phyloP scores from a whole-genome alignment of 2,329 filamentous ascomycete species.

The Sarocladiaceae sp. region DNA sequence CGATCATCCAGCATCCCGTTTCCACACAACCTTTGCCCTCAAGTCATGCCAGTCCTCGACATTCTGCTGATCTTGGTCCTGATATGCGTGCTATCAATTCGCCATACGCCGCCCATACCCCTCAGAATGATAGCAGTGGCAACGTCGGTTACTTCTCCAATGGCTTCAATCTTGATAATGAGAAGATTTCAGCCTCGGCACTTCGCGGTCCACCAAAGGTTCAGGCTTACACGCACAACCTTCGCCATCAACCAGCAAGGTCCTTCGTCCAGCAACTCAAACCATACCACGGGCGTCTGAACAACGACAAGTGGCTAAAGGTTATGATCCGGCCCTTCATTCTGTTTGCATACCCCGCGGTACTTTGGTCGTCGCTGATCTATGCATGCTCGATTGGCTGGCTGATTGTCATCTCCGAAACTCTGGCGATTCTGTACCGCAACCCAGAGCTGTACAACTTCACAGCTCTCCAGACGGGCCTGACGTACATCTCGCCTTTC shows the following conservation, averaged over 20 bases:
- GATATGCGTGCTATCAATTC: conserved; percentile 4
- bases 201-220: conserved; percentile 27
- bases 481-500: conserved; percentile 88
- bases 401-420: conserved; percentile 92
- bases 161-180: conserved; percentile 30
- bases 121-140: conserved; percentile 15
- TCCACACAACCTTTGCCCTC: background rate
- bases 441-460: conserved; percentile 69
- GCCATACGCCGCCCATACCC: conserved; percentile 8
- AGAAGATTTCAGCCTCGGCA: conserved; percentile 33
- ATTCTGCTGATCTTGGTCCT: background rate
- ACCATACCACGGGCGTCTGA: conserved; percentile 72
- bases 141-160: conserved; percentile 19
- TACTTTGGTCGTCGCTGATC: conserved; percentile 80
- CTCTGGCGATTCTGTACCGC: conserved; percentile 74
- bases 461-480: conserved; percentile 68
- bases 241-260: conserved; percentile 60
- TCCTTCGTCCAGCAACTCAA: conserved; percentile 69
- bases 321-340: conserved; percentile 77
- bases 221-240: conserved; percentile 61
- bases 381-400: conserved; percentile 88
- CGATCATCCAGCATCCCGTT: too few relatives aligned
- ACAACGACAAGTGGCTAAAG: conserved; percentile 71
- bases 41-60: background rate
- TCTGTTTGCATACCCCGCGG: conserved; percentile 78